Evolutionary conservation across 1,284 basidiomycete species (phyloP), one percentile per base, ranked within the genome.

Genomic region (Microbotryum scabiosae): DNA sequence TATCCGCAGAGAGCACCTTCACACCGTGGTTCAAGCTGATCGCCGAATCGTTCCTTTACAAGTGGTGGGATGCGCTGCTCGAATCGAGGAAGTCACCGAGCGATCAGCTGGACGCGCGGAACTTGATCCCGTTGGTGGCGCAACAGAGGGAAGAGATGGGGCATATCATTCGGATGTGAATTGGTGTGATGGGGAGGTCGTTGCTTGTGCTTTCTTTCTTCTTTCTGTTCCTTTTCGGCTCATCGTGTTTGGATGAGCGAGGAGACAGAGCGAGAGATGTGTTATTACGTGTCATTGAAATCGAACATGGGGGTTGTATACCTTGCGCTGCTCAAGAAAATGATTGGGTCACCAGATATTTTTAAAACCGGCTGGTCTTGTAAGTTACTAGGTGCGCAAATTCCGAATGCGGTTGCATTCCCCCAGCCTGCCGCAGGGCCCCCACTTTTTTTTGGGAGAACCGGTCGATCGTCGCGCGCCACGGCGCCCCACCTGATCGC

Each of bases 1-100:
- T 44, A 2, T 43, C 59, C 46, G 18, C 72, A 94, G 90, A 78
- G 49, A 87, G 88, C 73, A 82, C 83, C 0, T 98, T 99, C 76
- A 99, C 96, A 4, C 96, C 96, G 0, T 99, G 96, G 96, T 99
- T 99, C 84, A 91, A 92, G 75, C 84, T 99, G 47, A 98, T 99
- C 72, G 92, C 91, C 2, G 84, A 92, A 9, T 90, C 96, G 74
- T 97, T 97, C 76, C 81, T 99, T 55, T 97, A 94, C 75, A 90
- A 90, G 18, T 98, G 96, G 96, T 99, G 96, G 96, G 88, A 92
- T 72, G 85, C 88, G 70, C 83, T 99, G 59, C 72, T 89, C 56
- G 79, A 78, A 43, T 61, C 69, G 30, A 46, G 63, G 20, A 32
- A 41, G 18, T 44, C 18, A 7, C 12, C 21, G n/a, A 23, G n/a